A percentile compares a stretch with the other conserved stretches of the same genome.
Evolutionary conservation across 371 early-diverging fungal genomes (phyloP).

Genomic region (Coemansia sp.): DNA sequence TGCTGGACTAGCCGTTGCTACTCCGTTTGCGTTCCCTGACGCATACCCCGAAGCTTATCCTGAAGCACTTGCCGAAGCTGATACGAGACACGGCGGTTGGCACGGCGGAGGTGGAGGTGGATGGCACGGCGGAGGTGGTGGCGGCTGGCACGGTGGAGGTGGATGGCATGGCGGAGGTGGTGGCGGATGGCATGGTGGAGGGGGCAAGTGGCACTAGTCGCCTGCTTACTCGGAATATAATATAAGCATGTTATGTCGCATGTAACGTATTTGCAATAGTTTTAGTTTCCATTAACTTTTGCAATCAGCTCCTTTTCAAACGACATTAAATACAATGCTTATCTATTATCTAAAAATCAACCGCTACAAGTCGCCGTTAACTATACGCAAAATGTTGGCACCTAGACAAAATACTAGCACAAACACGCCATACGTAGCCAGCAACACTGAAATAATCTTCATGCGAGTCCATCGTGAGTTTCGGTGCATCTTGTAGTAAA

Average conservation of each 20-base stretch:
- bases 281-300: too few relatives aligned
- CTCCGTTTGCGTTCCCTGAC: slow-evolving; percentile 3
- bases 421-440: slow-evolving; percentile 59
- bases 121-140: background rate
- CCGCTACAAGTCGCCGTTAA: slow-evolving; percentile 24
- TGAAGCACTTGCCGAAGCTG: background rate
- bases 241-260: too few relatives aligned
- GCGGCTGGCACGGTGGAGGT: background rate
- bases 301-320: background rate
- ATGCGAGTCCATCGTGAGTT: slow-evolving; percentile 58
- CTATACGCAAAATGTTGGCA: slow-evolving; percentile 37
- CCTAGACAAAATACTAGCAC: slow-evolving; percentile 46
- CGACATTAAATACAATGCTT: background rate
- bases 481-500: slow-evolving; percentile 84
- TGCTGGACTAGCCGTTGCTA: background rate
- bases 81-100: background rate
- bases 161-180: background rate
- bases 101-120: background rate
- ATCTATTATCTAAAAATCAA: background rate
- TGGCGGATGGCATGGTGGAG: background rate
- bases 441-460: slow-evolving; percentile 45
- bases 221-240: too few relatives aligned
- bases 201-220: background rate
- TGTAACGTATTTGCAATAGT: too few relatives aligned
- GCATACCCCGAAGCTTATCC: background rate